Conservation (phyloP, 352 stramenopile genomes). For the Blastocystis sp. region DNA sequence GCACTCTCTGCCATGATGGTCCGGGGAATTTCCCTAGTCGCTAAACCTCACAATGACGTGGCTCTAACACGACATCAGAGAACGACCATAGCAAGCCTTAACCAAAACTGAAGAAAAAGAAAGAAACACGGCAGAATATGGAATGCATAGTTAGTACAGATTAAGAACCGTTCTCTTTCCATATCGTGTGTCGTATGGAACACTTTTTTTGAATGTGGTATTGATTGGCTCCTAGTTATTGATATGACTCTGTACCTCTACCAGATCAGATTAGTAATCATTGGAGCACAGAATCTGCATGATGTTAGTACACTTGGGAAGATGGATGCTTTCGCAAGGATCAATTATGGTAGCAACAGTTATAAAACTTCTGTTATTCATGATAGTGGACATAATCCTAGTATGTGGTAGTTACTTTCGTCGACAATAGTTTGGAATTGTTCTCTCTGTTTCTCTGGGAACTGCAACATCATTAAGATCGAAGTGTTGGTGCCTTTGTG, state of each 20-base stretch:
- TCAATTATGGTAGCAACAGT: slow-evolving; percentile 5
- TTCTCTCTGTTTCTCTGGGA: slow-evolving; percentile 4
- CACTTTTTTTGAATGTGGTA: too few relatives aligned
- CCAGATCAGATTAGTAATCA: slow-evolving; percentile 17
- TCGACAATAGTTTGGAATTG: slow-evolving; percentile 26
- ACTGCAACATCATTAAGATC: slow-evolving; percentile 6
- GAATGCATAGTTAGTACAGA: neutral
- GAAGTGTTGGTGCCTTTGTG: neutral
- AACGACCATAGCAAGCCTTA: slow-evolving; percentile 60
- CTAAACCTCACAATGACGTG: neutral
- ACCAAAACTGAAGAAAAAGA: slow-evolving; percentile 43
- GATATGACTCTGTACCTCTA: slow-evolving; percentile 3
- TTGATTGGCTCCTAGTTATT: neutral
- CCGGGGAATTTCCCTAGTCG: slow-evolving; percentile 61
- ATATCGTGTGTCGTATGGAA: too few relatives aligned
- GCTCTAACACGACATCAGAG: neutral
- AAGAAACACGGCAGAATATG: neutral
- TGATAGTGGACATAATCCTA: slow-evolving; percentile 25
- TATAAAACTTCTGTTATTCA: slow-evolving; percentile 41
- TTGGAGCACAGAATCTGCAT: slow-evolving; percentile 22
- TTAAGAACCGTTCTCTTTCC: too few relatives aligned
- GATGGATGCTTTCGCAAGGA: slow-evolving; percentile 14
- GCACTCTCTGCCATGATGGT: slow-evolving; percentile 57
- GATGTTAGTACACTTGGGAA: slow-evolving; percentile 36
- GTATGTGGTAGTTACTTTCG: neutral